Evolutionary conservation across 31 red algal genomes (phyloP).

Genomic region (Odonthalia washingtoniensis): DNA sequence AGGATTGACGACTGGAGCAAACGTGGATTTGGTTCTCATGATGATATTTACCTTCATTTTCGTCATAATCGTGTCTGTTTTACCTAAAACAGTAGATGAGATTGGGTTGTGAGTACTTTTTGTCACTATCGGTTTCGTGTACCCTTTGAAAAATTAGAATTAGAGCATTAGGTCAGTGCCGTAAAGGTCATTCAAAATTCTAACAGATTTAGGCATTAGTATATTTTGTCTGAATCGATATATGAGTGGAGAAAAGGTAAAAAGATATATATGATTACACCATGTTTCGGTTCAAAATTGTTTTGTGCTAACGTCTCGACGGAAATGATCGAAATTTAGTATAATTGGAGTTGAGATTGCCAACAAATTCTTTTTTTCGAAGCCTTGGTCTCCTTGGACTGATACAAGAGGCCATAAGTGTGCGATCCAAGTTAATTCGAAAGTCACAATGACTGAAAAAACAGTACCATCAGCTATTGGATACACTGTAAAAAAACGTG

Average conservation of each 20-base stretch:
- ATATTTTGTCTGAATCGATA: background rate
- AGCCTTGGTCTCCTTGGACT: background rate
- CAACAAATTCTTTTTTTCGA: background rate
- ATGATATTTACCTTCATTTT: background rate
- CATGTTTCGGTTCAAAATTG: constrained; percentile 11
- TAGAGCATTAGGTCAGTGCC: background rate
- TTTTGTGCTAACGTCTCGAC: background rate
- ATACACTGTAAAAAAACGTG: background rate
- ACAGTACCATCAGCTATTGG: background rate
- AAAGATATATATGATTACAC: background rate
- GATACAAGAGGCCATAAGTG: background rate
- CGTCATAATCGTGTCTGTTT: background rate
- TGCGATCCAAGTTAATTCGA: background rate
- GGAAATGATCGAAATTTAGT: background rate
- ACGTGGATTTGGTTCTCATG: background rate
- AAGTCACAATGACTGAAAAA: background rate
- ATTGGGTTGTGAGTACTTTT: background rate
- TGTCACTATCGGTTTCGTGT: background rate
- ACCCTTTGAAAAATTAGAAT: background rate
- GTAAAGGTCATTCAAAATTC: background rate
- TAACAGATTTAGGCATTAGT: background rate
- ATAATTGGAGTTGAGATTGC: background rate
- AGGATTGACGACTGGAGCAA: background rate
- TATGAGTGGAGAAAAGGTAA: background rate
- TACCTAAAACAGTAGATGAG: background rate